These are phyloP conservation scores for Calycina marina DNA, from an alignment of 2,329 filamentous ascomycete species.

Conservation along the genomic window DNA sequence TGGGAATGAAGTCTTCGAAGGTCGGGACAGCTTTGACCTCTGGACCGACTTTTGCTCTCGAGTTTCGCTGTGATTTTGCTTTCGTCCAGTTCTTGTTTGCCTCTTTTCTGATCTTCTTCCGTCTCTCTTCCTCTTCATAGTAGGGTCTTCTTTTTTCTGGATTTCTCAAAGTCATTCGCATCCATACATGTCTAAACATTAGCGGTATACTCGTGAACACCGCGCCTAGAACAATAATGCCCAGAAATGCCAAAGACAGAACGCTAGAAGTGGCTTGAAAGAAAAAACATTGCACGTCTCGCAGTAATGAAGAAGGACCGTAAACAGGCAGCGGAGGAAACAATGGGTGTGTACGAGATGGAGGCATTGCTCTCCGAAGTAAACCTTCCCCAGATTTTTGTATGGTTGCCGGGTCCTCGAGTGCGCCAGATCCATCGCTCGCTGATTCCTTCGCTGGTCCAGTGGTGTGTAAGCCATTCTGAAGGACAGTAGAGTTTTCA, in stretches of 20 bases:
- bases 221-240: constrained; percentile 60
- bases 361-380: constrained; percentile 36
- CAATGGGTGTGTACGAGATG: constrained; percentile 59
- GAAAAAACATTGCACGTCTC: constrained; percentile 47
- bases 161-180: constrained; percentile 42
- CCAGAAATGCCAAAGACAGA: constrained; percentile 64
- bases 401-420: constrained; percentile 16
- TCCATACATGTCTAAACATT: constrained; percentile 32
- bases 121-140: constrained; percentile 53
- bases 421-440: not conserved
- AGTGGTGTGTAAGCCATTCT: not conserved
- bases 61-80: constrained; percentile 27
- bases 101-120: constrained; percentile 39
- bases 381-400: constrained; percentile 33
- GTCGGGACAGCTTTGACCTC: constrained; percentile 29
- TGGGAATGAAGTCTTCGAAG: constrained; percentile 41
- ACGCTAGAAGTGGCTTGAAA: constrained; percentile 58
- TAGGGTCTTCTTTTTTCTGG: constrained; percentile 51
- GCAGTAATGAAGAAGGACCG: constrained; percentile 53
- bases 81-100: constrained; percentile 48
- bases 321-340: constrained; percentile 79
- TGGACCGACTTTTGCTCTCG: constrained; percentile 16
- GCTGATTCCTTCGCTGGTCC: too few relatives aligned
- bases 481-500: constrained; percentile 23
- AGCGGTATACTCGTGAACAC: constrained; percentile 50